A percentile compares a stretch with the other conserved stretches of the same genome.
Evolutionary conservation across 306 rosid species (phyloP).

Genomic region (Cyclanthera cordifolia): DNA sequence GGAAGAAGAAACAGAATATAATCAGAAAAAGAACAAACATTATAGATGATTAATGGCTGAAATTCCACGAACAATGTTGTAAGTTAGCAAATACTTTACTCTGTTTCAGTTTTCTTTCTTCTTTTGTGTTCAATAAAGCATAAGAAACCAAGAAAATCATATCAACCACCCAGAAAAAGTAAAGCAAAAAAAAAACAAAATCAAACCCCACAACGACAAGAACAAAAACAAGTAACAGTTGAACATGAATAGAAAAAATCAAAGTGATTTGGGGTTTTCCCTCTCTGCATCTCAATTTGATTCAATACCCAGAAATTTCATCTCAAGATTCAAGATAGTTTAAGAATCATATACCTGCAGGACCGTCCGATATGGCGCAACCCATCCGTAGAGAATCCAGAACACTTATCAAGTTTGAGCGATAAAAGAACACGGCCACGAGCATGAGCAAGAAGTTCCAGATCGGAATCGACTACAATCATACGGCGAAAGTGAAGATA

Average conservation of each 20-base stretch:
- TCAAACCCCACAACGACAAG: background rate
- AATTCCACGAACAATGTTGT: background rate
- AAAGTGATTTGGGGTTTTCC: background rate
- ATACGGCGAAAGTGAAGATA: conserved; percentile 78
- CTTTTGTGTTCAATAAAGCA: background rate
- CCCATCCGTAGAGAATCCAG: conserved; percentile 87
- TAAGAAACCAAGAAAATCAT: background rate
- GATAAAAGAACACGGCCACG: conserved; percentile 55
- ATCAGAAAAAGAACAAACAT: background rate
- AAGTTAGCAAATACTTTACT: background rate
- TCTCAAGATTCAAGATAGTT: background rate
- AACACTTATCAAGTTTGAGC: conserved; percentile 84
- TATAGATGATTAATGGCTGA: background rate
- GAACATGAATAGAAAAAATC: background rate
- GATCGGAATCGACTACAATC: conserved; percentile 85
- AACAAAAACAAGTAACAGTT: background rate
- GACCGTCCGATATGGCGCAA: conserved; percentile 43
- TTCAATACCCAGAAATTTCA: background rate
- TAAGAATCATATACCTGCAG: conserved; percentile 46
- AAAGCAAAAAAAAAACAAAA: background rate
- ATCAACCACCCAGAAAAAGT: background rate
- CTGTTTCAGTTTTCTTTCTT: background rate
- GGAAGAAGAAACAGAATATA: background rate
- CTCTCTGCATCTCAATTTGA: background rate
- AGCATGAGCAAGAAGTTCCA: conserved; percentile 44